Conservation (phyloP, 2,329 filamentous ascomycete species). For the Xylariaceae sp. region DNA sequence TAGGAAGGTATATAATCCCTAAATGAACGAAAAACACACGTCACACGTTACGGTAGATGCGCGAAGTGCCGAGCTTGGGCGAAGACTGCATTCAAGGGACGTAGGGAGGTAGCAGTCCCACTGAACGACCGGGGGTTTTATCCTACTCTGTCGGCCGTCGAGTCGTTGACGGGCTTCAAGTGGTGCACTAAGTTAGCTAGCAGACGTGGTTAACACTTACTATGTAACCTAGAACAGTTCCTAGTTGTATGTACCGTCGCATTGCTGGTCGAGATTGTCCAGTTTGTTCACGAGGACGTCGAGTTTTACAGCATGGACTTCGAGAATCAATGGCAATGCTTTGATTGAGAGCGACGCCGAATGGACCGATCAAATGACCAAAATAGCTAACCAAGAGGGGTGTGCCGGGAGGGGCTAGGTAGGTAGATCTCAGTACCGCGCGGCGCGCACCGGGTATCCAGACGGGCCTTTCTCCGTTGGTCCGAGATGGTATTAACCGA, state of each 20-base stretch:
- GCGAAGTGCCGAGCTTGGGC: constrained; percentile 13
- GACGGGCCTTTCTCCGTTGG: constrained; percentile 12
- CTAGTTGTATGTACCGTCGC: too few relatives aligned
- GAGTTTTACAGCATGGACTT: neutral
- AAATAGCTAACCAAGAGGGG: too few relatives aligned
- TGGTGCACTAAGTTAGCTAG: too few relatives aligned
- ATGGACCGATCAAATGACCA: neutral
- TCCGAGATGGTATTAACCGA: constrained; percentile 17
- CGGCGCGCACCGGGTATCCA: constrained; percentile 5
- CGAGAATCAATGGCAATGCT: neutral
- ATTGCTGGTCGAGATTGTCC: too few relatives aligned
- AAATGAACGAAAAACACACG: neutral
- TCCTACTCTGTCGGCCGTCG: too few relatives aligned
- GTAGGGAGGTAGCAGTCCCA: constrained; percentile 14
- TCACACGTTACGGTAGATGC: neutral
- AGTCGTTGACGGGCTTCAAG: too few relatives aligned
- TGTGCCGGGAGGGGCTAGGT: too few relatives aligned
- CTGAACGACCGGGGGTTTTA: neutral
- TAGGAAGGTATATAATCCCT: neutral
- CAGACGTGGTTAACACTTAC: too few relatives aligned
- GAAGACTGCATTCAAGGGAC: neutral
- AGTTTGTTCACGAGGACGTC: neutral
- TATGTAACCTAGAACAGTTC: too few relatives aligned
- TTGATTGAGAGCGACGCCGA: neutral
- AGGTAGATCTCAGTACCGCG: neutral